These are phyloP conservation scores for Scutellaria barbata DNA, from an alignment of 257 asterid genomes.

Conservation along the genomic window DNA sequence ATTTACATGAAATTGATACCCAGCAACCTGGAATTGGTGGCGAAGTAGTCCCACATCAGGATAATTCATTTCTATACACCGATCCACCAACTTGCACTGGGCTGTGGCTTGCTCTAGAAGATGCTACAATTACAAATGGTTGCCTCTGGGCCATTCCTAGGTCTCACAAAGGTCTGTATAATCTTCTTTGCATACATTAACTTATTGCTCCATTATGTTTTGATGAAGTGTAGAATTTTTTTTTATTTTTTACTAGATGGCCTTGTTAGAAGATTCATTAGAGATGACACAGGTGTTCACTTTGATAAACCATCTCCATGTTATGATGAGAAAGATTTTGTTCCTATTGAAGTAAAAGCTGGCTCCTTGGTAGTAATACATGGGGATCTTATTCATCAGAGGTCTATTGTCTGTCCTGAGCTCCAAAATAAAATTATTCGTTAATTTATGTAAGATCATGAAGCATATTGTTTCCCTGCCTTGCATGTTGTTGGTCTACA, in stretches of 20 bases:
- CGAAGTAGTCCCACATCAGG: constrained; percentile 91
- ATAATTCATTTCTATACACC: constrained; percentile 79
- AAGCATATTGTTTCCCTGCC: background rate
- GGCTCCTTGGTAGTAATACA: constrained; percentile 82
- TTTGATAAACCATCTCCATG: constrained; percentile 85
- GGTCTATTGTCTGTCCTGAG: constrained; percentile 42
- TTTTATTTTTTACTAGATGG: constrained; percentile 55
- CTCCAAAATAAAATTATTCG: background rate
- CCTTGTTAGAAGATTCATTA: constrained; percentile 82
- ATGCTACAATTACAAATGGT: constrained; percentile 77
- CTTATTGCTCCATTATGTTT: constrained; percentile 12
- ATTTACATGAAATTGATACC: constrained; percentile 34
- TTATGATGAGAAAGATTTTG: constrained; percentile 68
- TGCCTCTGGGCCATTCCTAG: constrained; percentile 97
- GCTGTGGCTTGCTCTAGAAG: constrained; percentile 91
- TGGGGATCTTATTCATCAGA: constrained; percentile 84
- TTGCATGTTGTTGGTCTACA: constrained; percentile 37
- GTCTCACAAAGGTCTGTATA: constrained; percentile 67
- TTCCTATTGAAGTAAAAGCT: constrained; percentile 71
- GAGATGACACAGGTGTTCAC: constrained; percentile 82
- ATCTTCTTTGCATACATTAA: constrained; percentile 2
- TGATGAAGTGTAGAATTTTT: background rate
- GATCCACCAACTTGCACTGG: constrained; percentile 82
- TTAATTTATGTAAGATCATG: background rate
- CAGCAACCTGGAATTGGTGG: constrained; percentile 96